Evolutionary conservation across 2,329 filamentous ascomycete species (phyloP), one percentile per base, ranked within the genome.

Genomic region (Talaromyces sp.): DNA sequence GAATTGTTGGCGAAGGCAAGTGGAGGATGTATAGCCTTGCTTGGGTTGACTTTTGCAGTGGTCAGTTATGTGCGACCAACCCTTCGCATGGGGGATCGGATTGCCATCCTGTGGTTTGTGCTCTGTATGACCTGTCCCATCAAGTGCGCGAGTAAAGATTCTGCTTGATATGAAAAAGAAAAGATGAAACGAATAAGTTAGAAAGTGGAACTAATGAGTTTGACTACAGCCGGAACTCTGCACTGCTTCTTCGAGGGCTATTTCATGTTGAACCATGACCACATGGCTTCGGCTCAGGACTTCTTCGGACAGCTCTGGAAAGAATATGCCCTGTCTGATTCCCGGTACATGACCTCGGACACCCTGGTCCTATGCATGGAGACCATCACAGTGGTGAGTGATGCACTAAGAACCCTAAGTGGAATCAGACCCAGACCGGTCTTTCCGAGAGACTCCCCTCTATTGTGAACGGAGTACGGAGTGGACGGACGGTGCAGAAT

Each of bases 241-340:
- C 91, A 96, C 73, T 80, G 88, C 50, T 86, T 88, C 66, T 96
- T 96, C 70, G 91, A 96, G 76, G 89, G 88, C 33, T 96, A 95
- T 72, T 95, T 91, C 68, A 80, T 91, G 57, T 71, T 83, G 58
- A 85, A 92, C 68, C 87, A 90, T 69, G 73, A 77, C 19, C 77
- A 75, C 20, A 80, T 96, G 69, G 84, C 86, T 0, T 77, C 82
- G 10, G 84, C 84, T 54, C 87, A 91, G 68, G 85, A 86, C 49
- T 75, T 94, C 7, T 87, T 92, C 51, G 90, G 87, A 2, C 90
- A 96, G 76, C 78, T 96, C 40, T 96, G 91, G 91, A 96, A 96
- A 69, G 91, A 96, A 73, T 96, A 96, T 70, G 82, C 89, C 3
- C 80, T 92, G 30, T 92, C 89, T 2, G 91, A 96, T 75, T 95